phyloP scores from a whole-genome alignment of 345 rosid species.

The Linum usitatissimum region DNA sequence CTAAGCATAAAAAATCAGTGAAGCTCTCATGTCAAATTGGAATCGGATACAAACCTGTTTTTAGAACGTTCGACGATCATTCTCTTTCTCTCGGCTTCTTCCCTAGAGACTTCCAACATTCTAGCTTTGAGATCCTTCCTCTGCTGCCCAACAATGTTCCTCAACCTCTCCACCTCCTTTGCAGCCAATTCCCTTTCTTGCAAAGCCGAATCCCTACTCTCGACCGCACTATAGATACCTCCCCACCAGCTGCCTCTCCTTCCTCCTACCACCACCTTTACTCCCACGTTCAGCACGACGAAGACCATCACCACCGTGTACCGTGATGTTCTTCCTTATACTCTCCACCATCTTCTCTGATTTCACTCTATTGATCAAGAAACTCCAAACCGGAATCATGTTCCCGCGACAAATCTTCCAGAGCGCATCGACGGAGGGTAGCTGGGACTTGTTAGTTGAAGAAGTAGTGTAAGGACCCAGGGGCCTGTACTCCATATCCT shows the following conservation, averaged over 20 bases:
- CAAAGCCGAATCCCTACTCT: constrained; percentile 54
- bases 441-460: constrained; percentile 36
- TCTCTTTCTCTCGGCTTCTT: constrained; percentile 86
- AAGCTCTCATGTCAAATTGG: background rate
- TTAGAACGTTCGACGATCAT: constrained; percentile 84
- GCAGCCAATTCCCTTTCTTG: constrained; percentile 62
- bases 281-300: constrained; percentile 21
- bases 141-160: constrained; percentile 63
- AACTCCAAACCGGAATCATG: constrained; percentile 71
- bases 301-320: constrained; percentile 42
- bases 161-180: constrained; percentile 72
- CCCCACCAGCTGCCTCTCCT: constrained; percentile 31
- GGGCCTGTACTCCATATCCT: constrained; percentile 81
- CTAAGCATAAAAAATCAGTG: too few species aligned
- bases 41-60: constrained; percentile 42
- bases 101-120: constrained; percentile 86
- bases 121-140: constrained; percentile 75
- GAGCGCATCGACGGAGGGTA: constrained; percentile 56
- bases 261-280: constrained; percentile 39
- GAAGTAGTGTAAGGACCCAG: constrained; percentile 47
- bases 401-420: constrained; percentile 76
- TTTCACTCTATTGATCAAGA: constrained; percentile 56
- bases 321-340: constrained; percentile 60
- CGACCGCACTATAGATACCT: constrained; percentile 27
- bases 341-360: constrained; percentile 78